phyloP scores from a whole-genome alignment of 345 rosid genomes.

The Noccaea caerulescens region DNA sequence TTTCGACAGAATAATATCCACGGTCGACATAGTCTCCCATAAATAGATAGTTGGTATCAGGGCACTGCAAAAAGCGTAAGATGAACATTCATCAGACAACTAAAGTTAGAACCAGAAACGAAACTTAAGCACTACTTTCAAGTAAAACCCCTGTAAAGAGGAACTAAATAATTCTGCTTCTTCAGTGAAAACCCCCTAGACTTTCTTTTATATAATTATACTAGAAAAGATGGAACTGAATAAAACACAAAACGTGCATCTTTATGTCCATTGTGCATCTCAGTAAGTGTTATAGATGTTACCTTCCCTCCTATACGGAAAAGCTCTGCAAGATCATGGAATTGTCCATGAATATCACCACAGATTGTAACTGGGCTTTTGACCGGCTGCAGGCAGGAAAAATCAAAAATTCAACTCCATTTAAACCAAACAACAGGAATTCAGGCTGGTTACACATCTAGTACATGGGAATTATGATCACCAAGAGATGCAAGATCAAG shows the following conservation, averaged over 20 bases:
- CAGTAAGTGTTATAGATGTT: constrained; percentile 30
- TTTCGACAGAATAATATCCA: constrained; percentile 98
- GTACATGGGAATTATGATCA: background rate
- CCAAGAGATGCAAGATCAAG: constrained; percentile 29
- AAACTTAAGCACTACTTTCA: constrained; percentile 6
- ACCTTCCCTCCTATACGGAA: constrained; percentile 98
- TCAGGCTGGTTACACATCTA: constrained; percentile 14
- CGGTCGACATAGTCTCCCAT: constrained; percentile 99
- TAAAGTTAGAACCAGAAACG: constrained; percentile 2
- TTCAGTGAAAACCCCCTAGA: constrained; percentile 7
- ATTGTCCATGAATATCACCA: constrained; percentile 99
- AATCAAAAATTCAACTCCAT: constrained; percentile 8
- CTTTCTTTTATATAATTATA: constrained; percentile 4
- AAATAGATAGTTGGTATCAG: constrained; percentile 96
- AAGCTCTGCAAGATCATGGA: constrained; percentile 99
- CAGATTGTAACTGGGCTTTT: constrained; percentile 98
- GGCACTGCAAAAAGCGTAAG: constrained; percentile 67
- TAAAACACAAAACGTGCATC: constrained; percentile 6
- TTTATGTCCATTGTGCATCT: constrained; percentile 3
- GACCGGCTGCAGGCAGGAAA: constrained; percentile 69
- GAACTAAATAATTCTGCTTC: background rate
- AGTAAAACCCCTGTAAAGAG: constrained; percentile 8
- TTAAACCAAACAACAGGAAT: constrained; percentile 14
- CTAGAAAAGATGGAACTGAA: constrained; percentile 10
- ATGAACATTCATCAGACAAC: constrained; percentile 28